Base-by-base conservation (phyloP, 331 rosid genomes). In the Malus hybrid region DNA sequence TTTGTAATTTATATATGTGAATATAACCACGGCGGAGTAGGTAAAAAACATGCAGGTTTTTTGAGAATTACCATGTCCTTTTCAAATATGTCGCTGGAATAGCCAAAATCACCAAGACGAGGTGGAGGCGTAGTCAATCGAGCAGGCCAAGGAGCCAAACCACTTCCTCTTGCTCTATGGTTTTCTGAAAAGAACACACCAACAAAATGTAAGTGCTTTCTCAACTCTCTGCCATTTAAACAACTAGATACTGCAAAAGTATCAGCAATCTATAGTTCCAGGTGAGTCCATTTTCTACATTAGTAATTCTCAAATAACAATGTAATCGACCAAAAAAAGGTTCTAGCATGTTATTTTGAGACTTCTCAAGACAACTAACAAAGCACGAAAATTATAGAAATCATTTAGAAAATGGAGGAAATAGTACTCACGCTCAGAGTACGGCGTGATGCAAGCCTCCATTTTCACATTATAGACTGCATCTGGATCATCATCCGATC, bases 91-190 rank as follows among this genome's bases (percentile, higher is more conserved):
- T 81, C 82, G 18, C 20, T 20, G 28, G 85, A 73, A 18, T 48
- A 31, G 44, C 79, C 59, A 2, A 81, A 81, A 57, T 77, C 85
- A 31, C 79, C 76, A 59, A 81, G 79, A 70, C 82, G 76, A 28
- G 85, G 82, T 22, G 85, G 76, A 1, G 85, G 79, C 28, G 79
- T 48, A 44, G 82, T 81, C 75, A 81, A 75, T 31, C 85, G 71
- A 67, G 85, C 69, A 67, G 85, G 85, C 85, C 85, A 81, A 60
- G 85, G 85, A 67, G 81, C 81, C 76, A 81, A 77, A 61, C 76
- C 85, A 73, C 85, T 81, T 77, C 82, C 85, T 39, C 70, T 68
- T 61, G 85, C 54, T 52, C 67, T 52, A 19, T 81, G 79, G 71
- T 22, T 68, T 54, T 81, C 85, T 81, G 82, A 77, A 76, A 31